Evolutionary conservation across 768 basidiomycete species (phyloP).

Genomic region (Tephrocybe sp.): DNA sequence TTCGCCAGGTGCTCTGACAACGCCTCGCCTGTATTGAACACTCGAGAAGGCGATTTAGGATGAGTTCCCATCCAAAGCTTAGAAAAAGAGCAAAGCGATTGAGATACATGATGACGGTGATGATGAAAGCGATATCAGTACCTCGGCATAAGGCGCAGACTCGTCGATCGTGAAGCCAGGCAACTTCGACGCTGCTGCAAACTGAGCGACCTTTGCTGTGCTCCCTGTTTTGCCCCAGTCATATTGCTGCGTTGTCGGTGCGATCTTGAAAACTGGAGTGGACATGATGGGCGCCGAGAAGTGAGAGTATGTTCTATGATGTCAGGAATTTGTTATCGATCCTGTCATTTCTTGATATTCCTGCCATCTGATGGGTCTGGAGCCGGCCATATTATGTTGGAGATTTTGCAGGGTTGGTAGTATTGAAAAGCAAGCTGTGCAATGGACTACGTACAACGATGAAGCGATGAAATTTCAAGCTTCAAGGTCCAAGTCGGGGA

Average conservation of each 20-base stretch:
- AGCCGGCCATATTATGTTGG: too few relatives aligned
- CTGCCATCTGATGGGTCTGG: too few relatives aligned
- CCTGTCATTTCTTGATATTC: neutral
- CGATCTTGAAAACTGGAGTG: constrained; percentile 67
- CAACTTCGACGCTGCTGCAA: constrained; percentile 58
- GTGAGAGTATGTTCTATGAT: neutral
- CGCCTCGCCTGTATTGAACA: constrained; percentile 32
- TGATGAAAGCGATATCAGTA: constrained; percentile 26
- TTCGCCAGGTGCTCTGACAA: constrained; percentile 62
- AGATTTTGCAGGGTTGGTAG: too few relatives aligned
- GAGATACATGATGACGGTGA: constrained; percentile 5
- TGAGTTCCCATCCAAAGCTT: constrained; percentile 99
- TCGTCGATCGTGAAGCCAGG: constrained; percentile 70
- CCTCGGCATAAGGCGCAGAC: constrained; percentile 88
- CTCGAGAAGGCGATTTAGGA: constrained; percentile 53
- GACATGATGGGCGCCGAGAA: constrained; percentile 1
- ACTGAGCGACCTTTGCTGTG: constrained; percentile 84
- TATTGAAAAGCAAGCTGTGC: too few relatives aligned
- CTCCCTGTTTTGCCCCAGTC: constrained; percentile 92
- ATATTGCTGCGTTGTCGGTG: constrained; percentile 84
- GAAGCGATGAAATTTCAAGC: too few relatives aligned
- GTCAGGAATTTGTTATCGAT: neutral
- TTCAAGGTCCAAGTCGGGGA: too few relatives aligned
- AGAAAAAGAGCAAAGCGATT: neutral
- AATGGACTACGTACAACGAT: too few relatives aligned